Base-by-base conservation (phyloP, 768 basidiomycete species). In the Butyriboletus loyo region DNA sequence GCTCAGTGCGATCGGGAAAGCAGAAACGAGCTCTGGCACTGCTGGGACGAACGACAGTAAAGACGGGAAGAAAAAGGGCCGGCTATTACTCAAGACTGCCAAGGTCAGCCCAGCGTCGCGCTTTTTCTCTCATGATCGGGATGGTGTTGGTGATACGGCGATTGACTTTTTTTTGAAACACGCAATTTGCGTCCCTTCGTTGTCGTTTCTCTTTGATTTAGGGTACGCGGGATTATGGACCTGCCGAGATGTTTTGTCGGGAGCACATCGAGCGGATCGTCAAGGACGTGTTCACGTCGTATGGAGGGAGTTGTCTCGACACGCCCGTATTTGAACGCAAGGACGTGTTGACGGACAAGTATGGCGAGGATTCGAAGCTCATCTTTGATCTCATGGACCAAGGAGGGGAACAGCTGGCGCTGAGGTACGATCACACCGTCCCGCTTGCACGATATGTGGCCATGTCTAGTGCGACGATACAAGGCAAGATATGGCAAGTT, bases 301-400 rank as follows among this genome's bases (percentile, higher is more conserved):
- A 87, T 64, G 97, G 97, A 13, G 97, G 87, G 7, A 80, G 83
- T 48, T 92, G 90, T 55, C 90, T 99, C 49, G 97, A 99, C 71
- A 99, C 97, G 3, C 97, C 97, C 48, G 95, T 98, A 7, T 98
- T 99, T 62, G 97, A 98, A 73, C 85, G 96, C 55, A 95, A 95
- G 70, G 97, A 99, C 66, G 86, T 99, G 52, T 73, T 98, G 38
- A 83, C 94, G 1, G 96, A 92, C 54, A 99, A 99, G 72, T 97
- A 98, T 60, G 97, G 97, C 47, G 97, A 99, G 70, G 97, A 98
- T 66, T 81, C 85, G 35, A 99, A 98, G 69, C 84, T 98, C 59
- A 98, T 99, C 55, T 98, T 97, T 67, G 97, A 98, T 71, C 80
- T 99, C 44, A 85, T 87, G 78, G 97, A 98, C 71, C 96, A 99